Conservation (phyloP, 257 asterid species). For the Nemophila menziesii region DNA sequence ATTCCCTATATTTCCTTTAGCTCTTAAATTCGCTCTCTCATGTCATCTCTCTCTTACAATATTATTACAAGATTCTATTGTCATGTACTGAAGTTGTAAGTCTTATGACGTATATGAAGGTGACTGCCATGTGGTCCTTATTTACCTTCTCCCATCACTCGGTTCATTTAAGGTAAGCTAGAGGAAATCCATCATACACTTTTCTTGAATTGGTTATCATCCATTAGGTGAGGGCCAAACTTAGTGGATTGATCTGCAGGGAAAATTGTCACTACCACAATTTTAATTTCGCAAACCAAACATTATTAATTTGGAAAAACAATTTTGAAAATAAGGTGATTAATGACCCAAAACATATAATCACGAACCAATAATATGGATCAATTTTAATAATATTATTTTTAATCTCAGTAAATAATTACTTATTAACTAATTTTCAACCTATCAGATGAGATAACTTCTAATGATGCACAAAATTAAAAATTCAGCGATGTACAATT, state of each 20-base stretch:
- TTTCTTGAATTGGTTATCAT: constrained; percentile 11
- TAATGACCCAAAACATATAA: too few species aligned
- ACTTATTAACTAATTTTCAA: too few species aligned
- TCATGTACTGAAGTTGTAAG: not conserved
- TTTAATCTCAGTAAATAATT: too few species aligned
- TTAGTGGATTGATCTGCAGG: constrained; percentile 7
- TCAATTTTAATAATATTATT: too few species aligned
- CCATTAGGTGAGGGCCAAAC: constrained; percentile 7
- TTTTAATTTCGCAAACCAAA: not conserved
- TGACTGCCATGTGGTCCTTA: constrained; percentile 32
- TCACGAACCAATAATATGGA: too few species aligned
- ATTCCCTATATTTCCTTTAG: not conserved
- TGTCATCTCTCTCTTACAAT: constrained; percentile 18
- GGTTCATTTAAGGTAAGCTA: constrained; percentile 27
- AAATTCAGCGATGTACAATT: too few species aligned
- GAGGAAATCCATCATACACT: constrained; percentile 19
- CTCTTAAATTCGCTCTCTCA: not conserved
- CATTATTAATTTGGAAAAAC: too few species aligned
- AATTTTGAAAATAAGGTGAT: too few species aligned
- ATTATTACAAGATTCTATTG: constrained; percentile 2
- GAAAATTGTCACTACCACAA: constrained; percentile 7
- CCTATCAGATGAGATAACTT: too few species aligned
- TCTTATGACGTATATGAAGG: constrained; percentile 19
- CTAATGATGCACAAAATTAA: too few species aligned
- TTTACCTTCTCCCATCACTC: constrained; percentile 19